Conservation (phyloP, 345 rosid species). For the Sonneratia caseolaris region DNA sequence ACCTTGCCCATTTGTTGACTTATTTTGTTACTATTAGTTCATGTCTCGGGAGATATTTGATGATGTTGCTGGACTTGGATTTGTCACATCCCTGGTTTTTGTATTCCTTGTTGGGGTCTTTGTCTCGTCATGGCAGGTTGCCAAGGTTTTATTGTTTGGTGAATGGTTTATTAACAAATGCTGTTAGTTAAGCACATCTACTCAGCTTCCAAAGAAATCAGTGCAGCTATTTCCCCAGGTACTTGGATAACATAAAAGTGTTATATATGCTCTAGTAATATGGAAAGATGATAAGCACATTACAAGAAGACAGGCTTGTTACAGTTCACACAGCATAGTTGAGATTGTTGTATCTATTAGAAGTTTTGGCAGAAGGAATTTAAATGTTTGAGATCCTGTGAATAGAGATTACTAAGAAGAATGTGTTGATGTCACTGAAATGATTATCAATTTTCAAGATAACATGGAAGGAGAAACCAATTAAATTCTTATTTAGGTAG, state of each 20-base stretch:
- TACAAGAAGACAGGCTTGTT: too few species aligned
- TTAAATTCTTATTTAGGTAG: too few species aligned
- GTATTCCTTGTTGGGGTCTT: conserved; percentile 57
- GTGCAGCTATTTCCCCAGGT: conserved; percentile 74
- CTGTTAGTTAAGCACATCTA: conserved; percentile 58
- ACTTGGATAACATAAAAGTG: not conserved
- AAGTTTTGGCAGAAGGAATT: not conserved
- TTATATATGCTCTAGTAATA: too few species aligned
- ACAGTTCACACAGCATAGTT: not conserved
- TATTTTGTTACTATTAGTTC: not conserved
- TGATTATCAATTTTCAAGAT: too few species aligned
- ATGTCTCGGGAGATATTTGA: not conserved
- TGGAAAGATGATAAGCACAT: not conserved
- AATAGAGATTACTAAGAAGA: too few species aligned
- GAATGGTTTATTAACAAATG: conserved; percentile 67
- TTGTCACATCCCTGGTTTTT: conserved; percentile 52
- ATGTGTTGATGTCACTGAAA: too few species aligned
- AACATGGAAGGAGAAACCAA: too few species aligned
- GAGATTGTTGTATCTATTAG: not conserved
- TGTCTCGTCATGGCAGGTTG: conserved; percentile 61
- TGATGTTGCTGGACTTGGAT: conserved; percentile 51
- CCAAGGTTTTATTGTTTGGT: conserved; percentile 55
- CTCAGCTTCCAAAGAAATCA: conserved; percentile 70
- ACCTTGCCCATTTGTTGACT: too few species aligned
- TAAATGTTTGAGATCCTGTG: not conserved